Conservation (phyloP, 768 basidiomycete genomes). For the Boletus eberwhitei region DNA sequence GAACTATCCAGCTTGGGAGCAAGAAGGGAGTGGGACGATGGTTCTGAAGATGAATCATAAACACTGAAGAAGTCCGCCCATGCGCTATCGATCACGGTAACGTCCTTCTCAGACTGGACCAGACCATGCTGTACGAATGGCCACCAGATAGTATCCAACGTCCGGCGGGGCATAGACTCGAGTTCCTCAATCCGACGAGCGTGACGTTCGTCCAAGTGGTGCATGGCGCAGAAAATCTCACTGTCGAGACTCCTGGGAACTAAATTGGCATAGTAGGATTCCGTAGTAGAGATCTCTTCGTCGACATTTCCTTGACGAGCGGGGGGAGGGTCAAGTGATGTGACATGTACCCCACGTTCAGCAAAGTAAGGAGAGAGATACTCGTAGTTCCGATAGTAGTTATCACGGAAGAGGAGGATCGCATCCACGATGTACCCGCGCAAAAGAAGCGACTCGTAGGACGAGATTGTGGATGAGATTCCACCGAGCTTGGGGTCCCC, state of each 20-base stretch:
- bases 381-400: slow-evolving; percentile 84
- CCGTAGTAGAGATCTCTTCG: slow-evolving; percentile 51
- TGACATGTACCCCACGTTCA: slow-evolving; percentile 60
- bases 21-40: slow-evolving; percentile 37
- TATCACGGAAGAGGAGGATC: slow-evolving; percentile 78
- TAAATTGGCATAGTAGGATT: slow-evolving; percentile 68
- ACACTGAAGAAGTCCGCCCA: slow-evolving; percentile 82
- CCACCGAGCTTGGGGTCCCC: slow-evolving; percentile 91
- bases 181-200: slow-evolving; percentile 64
- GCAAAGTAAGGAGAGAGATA: slow-evolving; percentile 79
- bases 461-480: slow-evolving; percentile 87
- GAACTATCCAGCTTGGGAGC: slow-evolving; percentile 82
- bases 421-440: slow-evolving; percentile 88
- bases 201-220: slow-evolving; percentile 64
- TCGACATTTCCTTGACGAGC: slow-evolving; percentile 37
- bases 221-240: slow-evolving; percentile 46
- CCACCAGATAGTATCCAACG: slow-evolving; percentile 88
- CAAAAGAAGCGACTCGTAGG: slow-evolving; percentile 88
- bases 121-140: slow-evolving; percentile 92
- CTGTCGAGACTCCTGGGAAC: slow-evolving; percentile 33
- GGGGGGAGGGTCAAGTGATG: slow-evolving; percentile 59
- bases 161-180: slow-evolving; percentile 72
- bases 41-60: slow-evolving; percentile 37
- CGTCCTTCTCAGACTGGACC: slow-evolving; percentile 62
- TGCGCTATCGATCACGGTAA: slow-evolving; percentile 91